Percentiles rank a stretch among this genome's conserved stretches.
Conservation (phyloP, 805 yeast genomes). For the Candida palmyrensis region DNA sequence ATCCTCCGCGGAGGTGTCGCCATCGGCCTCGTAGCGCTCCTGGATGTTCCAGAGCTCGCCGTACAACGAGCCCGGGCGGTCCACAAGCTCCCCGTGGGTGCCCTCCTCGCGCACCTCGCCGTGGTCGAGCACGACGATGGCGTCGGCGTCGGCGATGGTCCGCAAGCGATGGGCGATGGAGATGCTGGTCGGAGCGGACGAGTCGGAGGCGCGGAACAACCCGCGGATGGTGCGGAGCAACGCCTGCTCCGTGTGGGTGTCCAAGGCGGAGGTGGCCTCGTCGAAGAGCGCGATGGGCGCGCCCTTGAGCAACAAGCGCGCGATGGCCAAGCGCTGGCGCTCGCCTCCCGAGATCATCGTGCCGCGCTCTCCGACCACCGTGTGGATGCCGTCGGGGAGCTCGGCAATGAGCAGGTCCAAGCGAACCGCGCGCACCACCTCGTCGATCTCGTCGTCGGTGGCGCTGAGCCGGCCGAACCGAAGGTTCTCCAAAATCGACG, state of each 20-base stretch:
- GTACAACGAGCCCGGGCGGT: slow-evolving; percentile 57
- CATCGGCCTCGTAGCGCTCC: slow-evolving; percentile 47
- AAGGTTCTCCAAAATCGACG: slow-evolving; percentile 80
- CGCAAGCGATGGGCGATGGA: slow-evolving; percentile 92
- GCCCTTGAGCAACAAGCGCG: slow-evolving; percentile 78
- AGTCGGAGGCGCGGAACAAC: slow-evolving; percentile 48
- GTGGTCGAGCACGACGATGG: slow-evolving; percentile 76
- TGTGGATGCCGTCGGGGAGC: slow-evolving; percentile 78
- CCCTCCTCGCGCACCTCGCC: slow-evolving; percentile 90
- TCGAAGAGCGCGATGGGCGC: slow-evolving; percentile 92
- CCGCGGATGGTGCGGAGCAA: slow-evolving; percentile 67
- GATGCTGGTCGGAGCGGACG: slow-evolving; percentile 74
- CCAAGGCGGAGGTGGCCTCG: slow-evolving; percentile 95
- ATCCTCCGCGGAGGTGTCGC: too few species aligned
- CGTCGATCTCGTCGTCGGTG: slow-evolving; percentile 61
- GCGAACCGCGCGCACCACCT: slow-evolving; percentile 66
- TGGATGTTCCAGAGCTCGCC: slow-evolving; percentile 87
- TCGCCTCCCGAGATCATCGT: slow-evolving; percentile 99
- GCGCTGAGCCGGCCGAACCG: slow-evolving; percentile 80
- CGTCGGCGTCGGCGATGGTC: slow-evolving; percentile 91
- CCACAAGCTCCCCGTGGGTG: slow-evolving; percentile 60
- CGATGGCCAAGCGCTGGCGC: slow-evolving; percentile 91
- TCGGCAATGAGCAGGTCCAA: slow-evolving; percentile 57
- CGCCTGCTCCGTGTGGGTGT: slow-evolving; percentile 92
- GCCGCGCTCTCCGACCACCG: slow-evolving; percentile 96